Evolutionary conservation across 768 basidiomycete species (phyloP), one percentile per base, ranked within the genome.

Genomic region (Termitomyces sp.): DNA sequence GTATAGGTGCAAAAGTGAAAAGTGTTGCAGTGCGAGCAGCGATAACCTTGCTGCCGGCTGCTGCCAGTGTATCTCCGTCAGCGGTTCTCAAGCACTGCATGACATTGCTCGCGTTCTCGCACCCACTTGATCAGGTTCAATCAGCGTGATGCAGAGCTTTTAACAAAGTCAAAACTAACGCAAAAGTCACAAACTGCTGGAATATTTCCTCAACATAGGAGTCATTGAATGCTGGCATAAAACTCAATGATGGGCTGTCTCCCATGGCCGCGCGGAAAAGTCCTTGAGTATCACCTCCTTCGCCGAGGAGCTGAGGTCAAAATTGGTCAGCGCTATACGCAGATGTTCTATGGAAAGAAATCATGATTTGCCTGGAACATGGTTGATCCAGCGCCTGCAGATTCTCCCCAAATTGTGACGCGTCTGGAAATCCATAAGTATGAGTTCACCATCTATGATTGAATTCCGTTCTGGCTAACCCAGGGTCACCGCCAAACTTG

Each of bases 331-430:
- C n/a, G 46, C 4, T 51, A 55, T 12, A 3, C 48, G 17, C 29
- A 29, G 37, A 34, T 2, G 31, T 6, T 56, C 42, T 31, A 20
- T 9, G 52, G 12, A 20, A 34, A 25, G 36, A 7, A 34, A 52
- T 15, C 12, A n/a, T n/a, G n/a, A 51, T 70, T 63, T 65, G 72
- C 77, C 51, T 79, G 77, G 58, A 74, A 78, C 73, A 78, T 76
- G 1, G 73, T 74, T 5, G 78, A 76, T 8, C 74, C 78, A 58
- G 78, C 78, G 12, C 77, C 78, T 17, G 78, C 77, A 45, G 76
- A 77, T 66, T 78, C 66, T 9, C 78, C 78, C 76, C 76, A 79
- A 12, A 79, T 78, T 20, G 78, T 78, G 34, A 79, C 77, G 40
- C 68, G 71, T 15, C 78, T 78, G 12, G 47, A 48, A 12, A 49